Base-by-base conservation (phyloP, 148 eudicot species). In the Beta vulgaris region DNA sequence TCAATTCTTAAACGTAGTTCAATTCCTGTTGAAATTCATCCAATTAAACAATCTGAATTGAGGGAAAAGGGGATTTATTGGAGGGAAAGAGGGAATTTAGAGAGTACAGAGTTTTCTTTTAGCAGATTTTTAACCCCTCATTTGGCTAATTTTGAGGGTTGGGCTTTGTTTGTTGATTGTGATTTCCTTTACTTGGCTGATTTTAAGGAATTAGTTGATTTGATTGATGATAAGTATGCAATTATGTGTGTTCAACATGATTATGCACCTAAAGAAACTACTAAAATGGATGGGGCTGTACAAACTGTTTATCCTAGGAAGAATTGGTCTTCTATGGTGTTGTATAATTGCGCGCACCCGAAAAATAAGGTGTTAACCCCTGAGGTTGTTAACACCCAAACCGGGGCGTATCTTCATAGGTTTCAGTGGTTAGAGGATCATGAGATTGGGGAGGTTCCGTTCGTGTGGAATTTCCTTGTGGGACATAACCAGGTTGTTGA, bases 161-260 rank as follows among this genome's bases (percentile, higher is more conserved):
- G 99, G 99, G 99, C 99, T 0, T 83, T 95, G 96, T 95, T 95
- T 73, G 97, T 91, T 14, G 99, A 95, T 42, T 95, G 99, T 34
- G 99, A 95, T 83, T 95, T 95, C 78, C 77, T 95, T 4, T 95
- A 90, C 72, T 73, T 92, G 58, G 74, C 44, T 43, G 99, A 95
- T 71, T 78, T 95, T 39, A 88, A 89, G 79, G 88, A 92, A 37
- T 61, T 95, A 16, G 68, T 73, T 8, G 90, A 87, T 66, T 58
- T 92, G 76, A 79, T 92, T 58, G 96, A 95, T 74, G 94, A 95
- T 19, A 90, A 87, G 36, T 92, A 73, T 64, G 99, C 97, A 0
- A 62, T 95, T 29, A 95, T 92, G 99, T 95, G 99, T 73, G 99
- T 95, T 6, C 93, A 95, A 64, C 99, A 95, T 74, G 99, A 95